phyloP scores from a whole-genome alignment of 208 protist species.

The Trypanosoma cruzi region DNA sequence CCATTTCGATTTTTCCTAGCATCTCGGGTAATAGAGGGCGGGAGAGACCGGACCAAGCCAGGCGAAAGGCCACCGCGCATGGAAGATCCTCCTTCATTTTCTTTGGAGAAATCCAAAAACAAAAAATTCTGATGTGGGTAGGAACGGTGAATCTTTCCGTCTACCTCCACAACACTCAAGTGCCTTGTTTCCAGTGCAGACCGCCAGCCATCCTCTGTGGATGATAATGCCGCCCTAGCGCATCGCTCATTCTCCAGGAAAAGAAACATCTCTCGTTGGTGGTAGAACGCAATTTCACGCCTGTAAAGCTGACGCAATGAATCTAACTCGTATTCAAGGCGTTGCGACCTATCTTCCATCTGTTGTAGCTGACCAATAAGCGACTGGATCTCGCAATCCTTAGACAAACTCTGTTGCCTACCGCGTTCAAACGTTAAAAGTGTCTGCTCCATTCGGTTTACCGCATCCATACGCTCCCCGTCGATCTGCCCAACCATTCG shows the following conservation, averaged over 20 bases:
- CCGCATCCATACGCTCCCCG: slow-evolving; percentile 26
- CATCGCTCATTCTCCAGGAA: slow-evolving; percentile 29
- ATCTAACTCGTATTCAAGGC: slow-evolving; percentile 31
- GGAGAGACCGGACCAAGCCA: background rate
- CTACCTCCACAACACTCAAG: background rate
- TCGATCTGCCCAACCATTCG: slow-evolving; percentile 23
- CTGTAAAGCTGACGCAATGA: slow-evolving; percentile 18
- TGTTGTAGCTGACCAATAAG: slow-evolving; percentile 16
- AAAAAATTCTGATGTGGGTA: background rate
- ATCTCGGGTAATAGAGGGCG: slow-evolving; percentile 26
- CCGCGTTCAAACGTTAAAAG: slow-evolving; percentile 25
- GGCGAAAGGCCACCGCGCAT: background rate
- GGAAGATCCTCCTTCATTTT: background rate
- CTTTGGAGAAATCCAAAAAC: background rate
- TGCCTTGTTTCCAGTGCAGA: slow-evolving; percentile 6
- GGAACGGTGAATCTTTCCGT: background rate
- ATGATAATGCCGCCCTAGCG: slow-evolving; percentile 20
- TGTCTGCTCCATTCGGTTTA: slow-evolving; percentile 20
- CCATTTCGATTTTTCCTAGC: background rate
- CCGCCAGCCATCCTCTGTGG: slow-evolving; percentile 22
- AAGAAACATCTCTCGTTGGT: slow-evolving; percentile 18
- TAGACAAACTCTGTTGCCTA: slow-evolving; percentile 21
- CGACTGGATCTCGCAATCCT: slow-evolving; percentile 28
- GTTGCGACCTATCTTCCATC: slow-evolving; percentile 25
- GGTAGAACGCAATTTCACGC: slow-evolving; percentile 29